Percentiles rank a stretch among this genome's conserved stretches.
phyloP scores from a whole-genome alignment of 208 protist species.

The Trypanosoma brucei region DNA sequence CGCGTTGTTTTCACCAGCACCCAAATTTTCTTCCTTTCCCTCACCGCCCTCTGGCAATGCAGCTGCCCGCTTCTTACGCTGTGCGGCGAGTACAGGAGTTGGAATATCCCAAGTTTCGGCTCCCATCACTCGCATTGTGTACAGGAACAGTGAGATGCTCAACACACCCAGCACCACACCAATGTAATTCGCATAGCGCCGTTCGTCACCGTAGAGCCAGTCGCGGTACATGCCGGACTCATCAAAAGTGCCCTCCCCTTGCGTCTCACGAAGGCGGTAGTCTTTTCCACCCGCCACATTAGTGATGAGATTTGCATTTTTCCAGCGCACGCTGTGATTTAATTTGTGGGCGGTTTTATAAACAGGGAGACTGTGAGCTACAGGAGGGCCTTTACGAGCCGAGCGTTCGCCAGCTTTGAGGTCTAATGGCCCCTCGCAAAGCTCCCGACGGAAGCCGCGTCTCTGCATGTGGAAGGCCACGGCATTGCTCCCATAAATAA shows the following conservation, averaged over 20 bases:
- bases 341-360: slow-evolving; percentile 88
- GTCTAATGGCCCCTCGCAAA: slow-evolving; percentile 82
- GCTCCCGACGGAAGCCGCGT: slow-evolving; percentile 69
- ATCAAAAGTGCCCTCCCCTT: slow-evolving; percentile 79
- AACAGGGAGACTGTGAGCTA: slow-evolving; percentile 79
- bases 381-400: slow-evolving; percentile 74
- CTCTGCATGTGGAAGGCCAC: slow-evolving; percentile 1
- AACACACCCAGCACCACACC: slow-evolving; percentile 46
- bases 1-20: background rate
- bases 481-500: background rate
- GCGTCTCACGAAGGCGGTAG: slow-evolving; percentile 78
- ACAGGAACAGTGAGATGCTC: slow-evolving; percentile 69
- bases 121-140: slow-evolving; percentile 78
- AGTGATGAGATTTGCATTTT: slow-evolving; percentile 79
- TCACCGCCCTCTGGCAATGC: slow-evolving; percentile 3
- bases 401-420: slow-evolving; percentile 65
- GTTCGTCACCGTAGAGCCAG: slow-evolving; percentile 87
- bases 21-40: slow-evolving; percentile 2
- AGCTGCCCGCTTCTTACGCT: slow-evolving; percentile 48
- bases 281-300: slow-evolving; percentile 81
- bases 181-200: slow-evolving; percentile 84
- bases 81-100: slow-evolving; percentile 66
- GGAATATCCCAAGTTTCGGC: slow-evolving; percentile 86
- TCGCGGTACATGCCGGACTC: slow-evolving; percentile 87
- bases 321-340: slow-evolving; percentile 78